Base-by-base conservation (phyloP, 2,329 filamentous ascomycete genomes). In the Botrytis fabae region DNA sequence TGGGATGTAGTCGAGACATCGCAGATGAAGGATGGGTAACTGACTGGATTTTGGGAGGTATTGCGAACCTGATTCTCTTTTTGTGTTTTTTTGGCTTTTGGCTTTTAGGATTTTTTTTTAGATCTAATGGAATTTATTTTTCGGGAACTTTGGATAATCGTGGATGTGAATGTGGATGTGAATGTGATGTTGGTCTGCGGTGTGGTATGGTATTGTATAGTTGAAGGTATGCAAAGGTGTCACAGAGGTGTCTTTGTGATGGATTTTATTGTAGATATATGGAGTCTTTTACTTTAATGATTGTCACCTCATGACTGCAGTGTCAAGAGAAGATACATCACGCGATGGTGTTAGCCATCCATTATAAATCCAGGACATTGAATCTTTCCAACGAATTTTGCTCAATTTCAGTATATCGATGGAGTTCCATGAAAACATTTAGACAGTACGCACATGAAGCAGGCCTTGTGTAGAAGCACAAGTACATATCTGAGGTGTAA, bases 21-120 rank as follows among this genome's bases (percentile, higher is more conserved):
- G 22, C 16, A 22, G 6, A 35, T 18, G 8, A 10, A 25, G 12
- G 42, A 28, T 16, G 42, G 62, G 62, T 25, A 25, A 48, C 42
- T 32, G 42, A 35, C 28, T 42, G 2, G 2, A 16, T 64, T 22
- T 1, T 35, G 6, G 12, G 32, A 8, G 38, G 25, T 22, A n/a
- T 35, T 38, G 8, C 22, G 63, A 66, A 66, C 63, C 63, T 66
- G 63, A 66, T 51, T 66, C 63, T 38, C 44, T n/a, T 46, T 64
- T 65, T 25, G 35, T 28, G 28, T 44, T 44, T n/a, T 51, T 63
- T 22, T 12, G 8, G 16, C 35, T 40, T 44, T 44, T 22, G 6
- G 51, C 14, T 20, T 14, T 42, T 42, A 4, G 6, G 16, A 59
- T 35, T 42, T 38, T 25, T 32, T 59, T 25, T 38, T 25, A 12